Percentiles rank a stretch among this genome's conserved stretches.
These are phyloP conservation scores for Sporothrix luriei DNA, from an alignment of 2,329 filamentous ascomycete species.

Conservation along the genomic window DNA sequence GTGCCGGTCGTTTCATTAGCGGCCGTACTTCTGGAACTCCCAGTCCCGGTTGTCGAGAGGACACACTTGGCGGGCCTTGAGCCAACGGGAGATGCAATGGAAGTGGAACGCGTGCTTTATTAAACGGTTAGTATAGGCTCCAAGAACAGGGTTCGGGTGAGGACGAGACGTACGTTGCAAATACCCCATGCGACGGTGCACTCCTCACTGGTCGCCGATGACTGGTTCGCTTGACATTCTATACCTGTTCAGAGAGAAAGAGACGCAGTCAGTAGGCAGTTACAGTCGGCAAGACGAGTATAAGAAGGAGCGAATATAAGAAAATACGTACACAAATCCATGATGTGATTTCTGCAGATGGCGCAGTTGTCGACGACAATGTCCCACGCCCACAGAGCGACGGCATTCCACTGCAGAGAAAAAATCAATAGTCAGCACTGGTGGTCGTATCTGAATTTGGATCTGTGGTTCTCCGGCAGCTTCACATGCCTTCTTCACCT, in stretches of 20 bases:
- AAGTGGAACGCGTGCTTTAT: slow-evolving; percentile 96
- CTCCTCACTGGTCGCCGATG: slow-evolving; percentile 94
- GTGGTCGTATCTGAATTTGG: slow-evolving; percentile 5
- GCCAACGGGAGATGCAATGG: slow-evolving; percentile 98
- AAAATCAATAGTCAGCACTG: background rate
- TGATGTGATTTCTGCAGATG: slow-evolving; percentile 99
- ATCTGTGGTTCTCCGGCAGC: background rate
- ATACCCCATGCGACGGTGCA: slow-evolving; percentile 99
- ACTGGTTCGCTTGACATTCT: slow-evolving; percentile 98
- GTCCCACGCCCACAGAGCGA: slow-evolving; percentile 98
- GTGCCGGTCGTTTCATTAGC: slow-evolving; percentile 44
- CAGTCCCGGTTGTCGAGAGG: slow-evolving; percentile 97
- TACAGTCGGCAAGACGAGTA: no score
- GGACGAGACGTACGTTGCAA: slow-evolving; percentile 78
- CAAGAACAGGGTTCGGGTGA: background rate
- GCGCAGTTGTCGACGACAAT: slow-evolving; percentile 99
- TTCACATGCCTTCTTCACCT: slow-evolving; percentile 86
- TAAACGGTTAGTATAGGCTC: background rate
- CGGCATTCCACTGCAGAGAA: slow-evolving; percentile 83
- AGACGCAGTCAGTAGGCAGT: slow-evolving; percentile 10
- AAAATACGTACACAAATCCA: slow-evolving; percentile 80
- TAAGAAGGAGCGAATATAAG: background rate
- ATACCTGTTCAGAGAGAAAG: slow-evolving; percentile 63
- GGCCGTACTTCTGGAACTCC: slow-evolving; percentile 99
- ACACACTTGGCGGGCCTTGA: slow-evolving; percentile 98